phyloP scores from a whole-genome alignment of 2,329 filamentous ascomycete species.

The Fusarium tjaetaba region DNA sequence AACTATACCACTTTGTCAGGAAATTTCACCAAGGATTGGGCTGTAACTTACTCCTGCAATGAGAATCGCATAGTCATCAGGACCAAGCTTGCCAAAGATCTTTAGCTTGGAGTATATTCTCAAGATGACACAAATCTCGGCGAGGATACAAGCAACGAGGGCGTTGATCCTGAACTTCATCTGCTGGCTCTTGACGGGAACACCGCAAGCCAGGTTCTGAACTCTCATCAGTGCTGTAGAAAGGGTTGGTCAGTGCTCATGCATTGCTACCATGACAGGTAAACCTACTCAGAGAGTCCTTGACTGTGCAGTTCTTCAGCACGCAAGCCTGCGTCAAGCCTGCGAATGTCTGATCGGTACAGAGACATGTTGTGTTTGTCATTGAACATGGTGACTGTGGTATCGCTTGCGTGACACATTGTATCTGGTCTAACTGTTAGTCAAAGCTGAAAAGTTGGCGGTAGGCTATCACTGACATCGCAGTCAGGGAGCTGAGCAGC shows the following conservation, averaged over 20 bases:
- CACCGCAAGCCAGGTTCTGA: conserved; percentile 21
- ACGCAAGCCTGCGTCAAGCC: conserved; percentile 25
- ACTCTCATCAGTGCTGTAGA: conserved; percentile 12
- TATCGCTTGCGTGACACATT: conserved; percentile 22
- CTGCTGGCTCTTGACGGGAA: conserved; percentile 27
- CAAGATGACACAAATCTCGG: conserved; percentile 20
- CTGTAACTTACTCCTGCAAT: conserved; percentile 19
- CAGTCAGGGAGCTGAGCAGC: conserved; percentile 22
- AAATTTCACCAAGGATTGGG: fast-evolving
- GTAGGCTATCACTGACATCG: conserved; percentile 1
- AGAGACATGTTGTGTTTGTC: conserved; percentile 29
- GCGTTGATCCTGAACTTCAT: conserved; percentile 26
- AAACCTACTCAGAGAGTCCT: conserved; percentile 28
- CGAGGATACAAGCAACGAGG: conserved; percentile 21
- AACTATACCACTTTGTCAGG: neutral
- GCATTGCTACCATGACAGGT: neutral
- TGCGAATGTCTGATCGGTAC: conserved; percentile 29
- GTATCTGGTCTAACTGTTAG: conserved; percentile 12
- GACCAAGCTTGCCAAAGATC: conserved; percentile 19
- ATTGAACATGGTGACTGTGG: conserved; percentile 22
- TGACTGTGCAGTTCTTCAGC: conserved; percentile 17
- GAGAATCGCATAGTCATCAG: conserved; percentile 27
- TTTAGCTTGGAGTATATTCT: conserved; percentile 25
- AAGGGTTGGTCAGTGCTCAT: neutral
- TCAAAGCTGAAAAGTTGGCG: neutral